Conservation (phyloP, 208 protist genomes). For the Strigomonas culicis region DNA sequence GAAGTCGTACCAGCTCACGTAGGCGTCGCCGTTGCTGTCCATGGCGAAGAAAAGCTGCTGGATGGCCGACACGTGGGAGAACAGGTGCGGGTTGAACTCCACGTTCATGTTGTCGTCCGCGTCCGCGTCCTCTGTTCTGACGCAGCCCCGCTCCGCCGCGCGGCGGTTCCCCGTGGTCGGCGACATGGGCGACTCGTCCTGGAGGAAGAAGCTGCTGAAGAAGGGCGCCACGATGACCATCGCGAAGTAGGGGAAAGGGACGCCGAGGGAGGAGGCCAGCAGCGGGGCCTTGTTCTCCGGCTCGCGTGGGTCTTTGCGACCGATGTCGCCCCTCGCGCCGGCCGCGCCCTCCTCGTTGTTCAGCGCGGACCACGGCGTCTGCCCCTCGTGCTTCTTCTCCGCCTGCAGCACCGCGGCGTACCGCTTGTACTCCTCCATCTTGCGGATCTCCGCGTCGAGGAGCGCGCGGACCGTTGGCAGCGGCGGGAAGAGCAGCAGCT, state of each 20-base stretch:
- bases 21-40: slow-evolving; percentile 57
- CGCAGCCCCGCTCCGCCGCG: neutral
- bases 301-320: neutral
- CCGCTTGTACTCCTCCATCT: slow-evolving; percentile 20
- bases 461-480: slow-evolving; percentile 2
- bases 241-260: slow-evolving; percentile 50
- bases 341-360: neutral
- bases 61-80: slow-evolving; percentile 29
- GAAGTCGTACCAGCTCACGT: slow-evolving; percentile 68
- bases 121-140: neutral
- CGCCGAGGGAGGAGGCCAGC: slow-evolving; percentile 23
- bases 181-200: neutral
- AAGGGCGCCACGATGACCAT: slow-evolving; percentile 47
- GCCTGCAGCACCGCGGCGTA: slow-evolving; percentile 13
- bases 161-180: neutral
- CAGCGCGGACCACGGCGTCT: too few species aligned
- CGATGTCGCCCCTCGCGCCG: neutral
- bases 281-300: neutral
- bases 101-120: neutral
- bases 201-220: slow-evolving; percentile 33
- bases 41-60: slow-evolving; percentile 58
- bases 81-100: slow-evolving; percentile 11
- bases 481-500: neutral
- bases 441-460: slow-evolving; percentile 12
- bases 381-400: neutral